phyloP scores from a whole-genome alignment of 306 rosid species.

The Dalbergia cochinchinensis region DNA sequence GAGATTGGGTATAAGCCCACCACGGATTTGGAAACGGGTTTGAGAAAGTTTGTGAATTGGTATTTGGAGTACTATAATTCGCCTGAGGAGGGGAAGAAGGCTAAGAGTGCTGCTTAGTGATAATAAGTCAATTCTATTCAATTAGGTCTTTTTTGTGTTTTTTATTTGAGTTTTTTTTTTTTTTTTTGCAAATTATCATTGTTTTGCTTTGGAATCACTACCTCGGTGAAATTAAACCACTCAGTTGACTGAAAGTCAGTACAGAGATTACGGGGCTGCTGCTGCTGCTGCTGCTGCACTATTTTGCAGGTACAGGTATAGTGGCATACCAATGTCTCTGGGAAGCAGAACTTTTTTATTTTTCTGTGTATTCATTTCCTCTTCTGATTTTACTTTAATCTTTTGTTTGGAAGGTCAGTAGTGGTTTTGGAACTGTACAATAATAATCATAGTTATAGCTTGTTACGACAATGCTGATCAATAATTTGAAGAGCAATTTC shows the following conservation, averaged over 20 bases:
- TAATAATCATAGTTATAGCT: neutral
- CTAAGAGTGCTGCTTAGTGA: constrained; percentile 18
- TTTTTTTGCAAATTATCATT: neutral
- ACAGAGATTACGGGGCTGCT: constrained; percentile 20
- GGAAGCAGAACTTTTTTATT: neutral
- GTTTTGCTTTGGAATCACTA: neutral
- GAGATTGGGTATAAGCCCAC: constrained; percentile 54
- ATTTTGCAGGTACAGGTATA: constrained; percentile 20
- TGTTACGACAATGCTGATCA: neutral
- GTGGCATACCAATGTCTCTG: neutral
- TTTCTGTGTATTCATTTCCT: neutral
- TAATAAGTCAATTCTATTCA: neutral
- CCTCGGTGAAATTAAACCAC: neutral
- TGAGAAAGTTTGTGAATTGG: constrained; percentile 58
- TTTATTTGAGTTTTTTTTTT: neutral
- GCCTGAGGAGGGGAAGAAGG: constrained; percentile 13
- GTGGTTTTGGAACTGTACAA: constrained; percentile 37
- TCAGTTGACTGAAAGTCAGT: neutral
- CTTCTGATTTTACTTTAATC: neutral
- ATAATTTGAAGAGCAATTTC: constrained; percentile 16
- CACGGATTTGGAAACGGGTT: constrained; percentile 53
- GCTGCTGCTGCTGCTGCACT: constrained; percentile 24
- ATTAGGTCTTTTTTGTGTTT: neutral
- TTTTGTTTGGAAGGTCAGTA: neutral
- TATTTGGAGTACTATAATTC: constrained; percentile 44